Evolutionary conservation across 257 asterid genomes (phyloP).

Genomic region (Gardenia jasminoides): DNA sequence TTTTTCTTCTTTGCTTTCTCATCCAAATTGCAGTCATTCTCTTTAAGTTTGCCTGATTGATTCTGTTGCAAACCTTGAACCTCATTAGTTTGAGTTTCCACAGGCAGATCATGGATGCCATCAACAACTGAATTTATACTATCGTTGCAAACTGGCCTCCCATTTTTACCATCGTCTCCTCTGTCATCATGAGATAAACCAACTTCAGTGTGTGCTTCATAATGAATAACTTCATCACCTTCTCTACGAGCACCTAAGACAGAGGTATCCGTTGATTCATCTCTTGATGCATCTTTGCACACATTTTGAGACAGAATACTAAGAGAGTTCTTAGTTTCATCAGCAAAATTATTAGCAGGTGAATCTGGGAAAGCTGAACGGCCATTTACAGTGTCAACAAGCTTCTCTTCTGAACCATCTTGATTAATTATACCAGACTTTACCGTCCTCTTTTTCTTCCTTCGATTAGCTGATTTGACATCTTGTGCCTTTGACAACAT

Average conservation of each 20-base stretch:
- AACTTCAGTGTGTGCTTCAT: constrained; percentile 21
- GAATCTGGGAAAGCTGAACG: constrained; percentile 19
- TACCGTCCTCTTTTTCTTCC: constrained; percentile 16
- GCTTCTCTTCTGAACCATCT: constrained; percentile 10
- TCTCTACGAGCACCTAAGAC: constrained; percentile 20
- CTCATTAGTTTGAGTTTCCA: constrained; percentile 29
- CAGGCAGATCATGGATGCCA: constrained; percentile 18
- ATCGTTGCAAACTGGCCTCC: constrained; percentile 3
- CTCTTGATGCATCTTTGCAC: constrained; percentile 19
- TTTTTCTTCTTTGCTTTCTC: constrained; percentile 35
- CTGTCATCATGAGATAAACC: constrained; percentile 2
- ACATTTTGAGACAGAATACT: constrained; percentile 15
- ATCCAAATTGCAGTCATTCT: constrained; percentile 21
- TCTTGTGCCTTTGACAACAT: constrained; percentile 14
- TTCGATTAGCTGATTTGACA: constrained; percentile 8
- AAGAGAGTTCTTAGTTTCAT: constrained; percentile 28
- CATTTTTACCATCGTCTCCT: constrained; percentile 16
- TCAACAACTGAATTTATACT: constrained; percentile 14
- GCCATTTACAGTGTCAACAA: constrained; percentile 18
- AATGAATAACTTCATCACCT: constrained; percentile 17
- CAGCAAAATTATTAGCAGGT: constrained; percentile 17
- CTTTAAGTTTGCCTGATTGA: constrained; percentile 7
- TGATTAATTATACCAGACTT: constrained; percentile 10
- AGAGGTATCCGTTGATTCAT: constrained; percentile 27
- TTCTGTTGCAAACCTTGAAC: constrained; percentile 18